Conservation (phyloP, 2,329 filamentous ascomycete species). For the Trichoderma afroharzianum region DNA sequence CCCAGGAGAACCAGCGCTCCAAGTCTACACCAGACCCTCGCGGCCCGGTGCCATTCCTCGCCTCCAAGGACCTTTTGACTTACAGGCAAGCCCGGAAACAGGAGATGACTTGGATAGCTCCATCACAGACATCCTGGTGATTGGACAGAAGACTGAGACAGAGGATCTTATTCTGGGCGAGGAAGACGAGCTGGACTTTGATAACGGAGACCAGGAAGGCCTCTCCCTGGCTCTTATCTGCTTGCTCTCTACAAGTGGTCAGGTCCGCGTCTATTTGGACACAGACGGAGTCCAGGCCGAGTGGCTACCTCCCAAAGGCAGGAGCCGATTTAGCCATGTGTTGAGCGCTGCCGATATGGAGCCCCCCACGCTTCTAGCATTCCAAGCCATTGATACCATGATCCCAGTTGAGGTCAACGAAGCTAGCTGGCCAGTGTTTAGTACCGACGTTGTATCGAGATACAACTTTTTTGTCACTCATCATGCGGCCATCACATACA, state of each 20-base stretch:
- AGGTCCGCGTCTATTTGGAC: conserved; percentile 59
- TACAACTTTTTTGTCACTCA: conserved; percentile 63
- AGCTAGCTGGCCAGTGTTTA: conserved; percentile 61
- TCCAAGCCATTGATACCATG: conserved; percentile 61
- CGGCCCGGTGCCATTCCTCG: conserved; percentile 57
- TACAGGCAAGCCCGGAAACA: conserved; percentile 53
- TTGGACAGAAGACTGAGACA: conserved; percentile 59
- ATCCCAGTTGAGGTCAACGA: conserved; percentile 51
- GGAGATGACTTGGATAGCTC: conserved; percentile 55
- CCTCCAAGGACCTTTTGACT: conserved; percentile 59
- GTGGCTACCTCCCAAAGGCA: conserved; percentile 59
- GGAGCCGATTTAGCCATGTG: conserved; percentile 42
- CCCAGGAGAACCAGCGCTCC: conserved; percentile 45
- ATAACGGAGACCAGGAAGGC: conserved; percentile 55
- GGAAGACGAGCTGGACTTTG: conserved; percentile 57
- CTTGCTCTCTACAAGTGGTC: conserved; percentile 57
- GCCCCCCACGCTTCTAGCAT: conserved; percentile 52
- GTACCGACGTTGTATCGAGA: conserved; percentile 56
- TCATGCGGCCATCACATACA: conserved; percentile 55
- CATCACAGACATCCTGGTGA: conserved; percentile 59
- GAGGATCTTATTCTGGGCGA: conserved; percentile 62
- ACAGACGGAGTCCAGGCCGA: conserved; percentile 61
- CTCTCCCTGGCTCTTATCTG: conserved; percentile 59
- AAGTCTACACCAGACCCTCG: conserved; percentile 55
- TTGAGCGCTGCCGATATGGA: conserved; percentile 34